Evolutionary conservation across 306 rosid species (phyloP).

Genomic region (Trifolium pratense): DNA sequence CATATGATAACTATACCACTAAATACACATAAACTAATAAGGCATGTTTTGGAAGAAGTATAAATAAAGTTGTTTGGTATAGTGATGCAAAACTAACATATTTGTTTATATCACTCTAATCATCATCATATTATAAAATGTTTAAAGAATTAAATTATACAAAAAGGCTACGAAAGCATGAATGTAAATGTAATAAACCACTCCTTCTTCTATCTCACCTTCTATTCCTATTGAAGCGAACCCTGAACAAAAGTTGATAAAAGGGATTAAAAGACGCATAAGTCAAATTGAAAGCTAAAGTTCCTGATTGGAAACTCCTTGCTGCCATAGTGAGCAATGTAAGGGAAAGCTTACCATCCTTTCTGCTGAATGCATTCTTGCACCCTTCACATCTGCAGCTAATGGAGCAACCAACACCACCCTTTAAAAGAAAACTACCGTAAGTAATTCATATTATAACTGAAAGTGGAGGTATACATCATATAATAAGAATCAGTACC

Average conservation of each 20-base stretch:
- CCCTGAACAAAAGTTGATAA: conserved; percentile 52
- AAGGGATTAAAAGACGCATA: not conserved
- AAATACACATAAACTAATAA: too few relatives aligned
- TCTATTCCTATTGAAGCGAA: conserved; percentile 54
- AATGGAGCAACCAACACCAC: conserved; percentile 93
- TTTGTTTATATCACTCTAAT: too few relatives aligned
- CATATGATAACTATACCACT: too few relatives aligned
- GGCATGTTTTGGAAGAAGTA: too few relatives aligned
- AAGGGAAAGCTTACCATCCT: conserved; percentile 70
- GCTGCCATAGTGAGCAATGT: conserved; percentile 3
- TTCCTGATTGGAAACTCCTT: conserved; percentile 1
- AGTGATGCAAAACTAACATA: too few relatives aligned
- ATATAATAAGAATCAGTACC: conserved; percentile 55
- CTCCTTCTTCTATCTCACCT: conserved; percentile 68
- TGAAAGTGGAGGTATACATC: conserved; percentile 13
- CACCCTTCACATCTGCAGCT: conserved; percentile 93
- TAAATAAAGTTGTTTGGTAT: too few relatives aligned
- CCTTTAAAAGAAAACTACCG: conserved; percentile 59
- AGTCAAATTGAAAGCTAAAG: conserved; percentile 13
- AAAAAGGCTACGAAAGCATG: too few relatives aligned
- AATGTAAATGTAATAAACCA: too few relatives aligned
- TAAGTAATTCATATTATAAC: conserved; percentile 35
- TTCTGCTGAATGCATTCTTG: conserved; percentile 80
- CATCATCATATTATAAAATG: too few relatives aligned
- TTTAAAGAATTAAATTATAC: too few relatives aligned